Evolutionary conservation across 1,284 basidiomycete genomes (phyloP).

Genomic region (Moesziomyces parantarcticus): DNA sequence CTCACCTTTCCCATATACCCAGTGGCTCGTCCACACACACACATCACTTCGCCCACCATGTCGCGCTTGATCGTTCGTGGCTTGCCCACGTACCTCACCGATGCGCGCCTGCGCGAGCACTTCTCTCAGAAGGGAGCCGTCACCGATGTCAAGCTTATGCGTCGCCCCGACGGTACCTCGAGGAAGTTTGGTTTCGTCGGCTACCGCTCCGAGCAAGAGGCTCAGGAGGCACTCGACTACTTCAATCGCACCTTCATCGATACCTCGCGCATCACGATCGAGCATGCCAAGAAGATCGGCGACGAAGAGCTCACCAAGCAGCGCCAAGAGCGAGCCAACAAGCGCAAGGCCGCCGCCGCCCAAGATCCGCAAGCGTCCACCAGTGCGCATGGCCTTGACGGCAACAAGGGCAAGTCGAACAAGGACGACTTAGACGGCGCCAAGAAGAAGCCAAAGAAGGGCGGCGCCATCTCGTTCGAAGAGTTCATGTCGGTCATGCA

Average conservation of each 20-base stretch:
- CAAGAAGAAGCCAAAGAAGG: conserved; percentile 34
- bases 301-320: conserved; percentile 48
- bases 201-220: conserved; percentile 83
- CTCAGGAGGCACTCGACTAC: conserved; percentile 80
- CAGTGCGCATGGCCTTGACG: conserved; percentile 2
- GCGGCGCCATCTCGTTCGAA: conserved; percentile 58
- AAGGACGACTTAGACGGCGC: conserved; percentile 9
- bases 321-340: conserved; percentile 32
- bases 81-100: conserved; percentile 80
- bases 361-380: conserved; percentile 10
- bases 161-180: conserved; percentile 80
- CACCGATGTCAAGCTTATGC: conserved; percentile 87
- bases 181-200: conserved; percentile 93
- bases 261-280: conserved; percentile 77
- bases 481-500: conserved; percentile 66
- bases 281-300: conserved; percentile 74
- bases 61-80: conserved; percentile 93
- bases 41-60: conserved; percentile 63
- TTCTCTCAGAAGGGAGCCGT: conserved; percentile 73
- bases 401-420: conserved; percentile 18
- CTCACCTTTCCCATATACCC: conserved; percentile 23
- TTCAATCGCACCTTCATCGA: conserved; percentile 80
- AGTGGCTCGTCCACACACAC: conserved; percentile 1
- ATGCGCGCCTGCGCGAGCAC: conserved; percentile 77
- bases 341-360: conserved; percentile 20